phyloP scores from a whole-genome alignment of 805 yeast genomes.

The Vanderwaltozyma verrucispora region DNA sequence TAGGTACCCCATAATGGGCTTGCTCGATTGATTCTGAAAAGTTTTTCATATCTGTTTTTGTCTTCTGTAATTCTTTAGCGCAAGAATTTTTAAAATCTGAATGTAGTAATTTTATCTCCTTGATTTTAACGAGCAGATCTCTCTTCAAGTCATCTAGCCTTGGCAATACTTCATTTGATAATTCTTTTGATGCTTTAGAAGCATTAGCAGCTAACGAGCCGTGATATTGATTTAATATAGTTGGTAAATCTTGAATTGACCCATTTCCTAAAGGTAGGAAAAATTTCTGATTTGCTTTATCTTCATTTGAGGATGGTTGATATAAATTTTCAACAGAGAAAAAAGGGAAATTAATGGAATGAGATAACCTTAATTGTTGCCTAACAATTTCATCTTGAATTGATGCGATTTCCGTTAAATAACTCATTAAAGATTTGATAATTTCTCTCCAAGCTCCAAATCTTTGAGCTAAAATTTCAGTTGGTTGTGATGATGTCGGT shows the following conservation, averaged over 20 bases:
- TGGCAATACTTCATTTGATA: conserved; percentile 52
- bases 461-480: conserved; percentile 76
- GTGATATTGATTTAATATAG: conserved; percentile 56
- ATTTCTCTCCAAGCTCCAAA: conserved; percentile 82
- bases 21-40: conserved; percentile 53
- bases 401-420: conserved; percentile 68
- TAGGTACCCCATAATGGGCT: conserved; percentile 33
- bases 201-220: conserved; percentile 50
- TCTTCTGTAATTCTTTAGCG: conserved; percentile 53
- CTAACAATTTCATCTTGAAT: conserved; percentile 85
- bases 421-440: conserved; percentile 61
- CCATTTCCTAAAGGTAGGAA: conserved; percentile 73
- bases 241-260: conserved; percentile 77
- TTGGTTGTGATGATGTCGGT: conserved; percentile 63
- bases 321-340: conserved; percentile 23
- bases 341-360: conserved; percentile 49
- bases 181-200: conserved; percentile 46
- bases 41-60: conserved; percentile 44
- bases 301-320: conserved; percentile 18
- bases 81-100: conserved; percentile 79
- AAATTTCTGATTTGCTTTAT: conserved; percentile 30
- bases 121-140: conserved; percentile 74
- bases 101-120: conserved; percentile 72
- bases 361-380: conserved; percentile 71
- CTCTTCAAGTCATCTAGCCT: conserved; percentile 58